Conservation (phyloP, 345 rosid genomes). For the Citrus trifoliata region DNA sequence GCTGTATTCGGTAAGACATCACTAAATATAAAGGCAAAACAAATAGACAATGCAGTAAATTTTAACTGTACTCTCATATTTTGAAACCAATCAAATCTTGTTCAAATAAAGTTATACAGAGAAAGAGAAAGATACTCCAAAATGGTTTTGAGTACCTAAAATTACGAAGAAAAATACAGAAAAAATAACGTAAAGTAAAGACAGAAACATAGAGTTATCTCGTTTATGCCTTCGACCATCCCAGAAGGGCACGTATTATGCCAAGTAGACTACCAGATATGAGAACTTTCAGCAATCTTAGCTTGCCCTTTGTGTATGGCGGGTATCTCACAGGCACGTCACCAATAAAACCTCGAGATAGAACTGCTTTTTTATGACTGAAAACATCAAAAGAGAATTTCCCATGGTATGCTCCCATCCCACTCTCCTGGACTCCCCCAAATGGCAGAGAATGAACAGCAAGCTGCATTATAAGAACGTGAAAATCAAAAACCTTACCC, state of each 20-base stretch:
- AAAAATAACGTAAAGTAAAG: not conserved
- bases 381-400: slow-evolving; percentile 94
- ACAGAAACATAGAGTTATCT: not conserved
- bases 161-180: not conserved
- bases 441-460: slow-evolving; percentile 67
- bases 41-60: not conserved
- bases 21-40: not conserved
- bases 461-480: slow-evolving; percentile 45
- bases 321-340: slow-evolving; percentile 75
- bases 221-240: slow-evolving; percentile 32
- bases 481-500: not conserved
- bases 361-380: slow-evolving; percentile 91
- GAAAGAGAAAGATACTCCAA: not conserved
- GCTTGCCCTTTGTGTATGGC: slow-evolving; percentile 69
- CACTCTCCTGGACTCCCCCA: slow-evolving; percentile 97
- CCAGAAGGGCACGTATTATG: slow-evolving; percentile 53
- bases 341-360: slow-evolving; percentile 58
- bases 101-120: not conserved
- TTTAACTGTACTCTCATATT: not conserved
- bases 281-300: slow-evolving; percentile 56
- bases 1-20: not conserved
- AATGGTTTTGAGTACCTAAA: not conserved
- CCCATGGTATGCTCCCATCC: slow-evolving; percentile 90
- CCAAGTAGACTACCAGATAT: slow-evolving; percentile 42
- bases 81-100: not conserved